Conservation (phyloP, 306 rosid species). For the Vigna trinervia region DNA sequence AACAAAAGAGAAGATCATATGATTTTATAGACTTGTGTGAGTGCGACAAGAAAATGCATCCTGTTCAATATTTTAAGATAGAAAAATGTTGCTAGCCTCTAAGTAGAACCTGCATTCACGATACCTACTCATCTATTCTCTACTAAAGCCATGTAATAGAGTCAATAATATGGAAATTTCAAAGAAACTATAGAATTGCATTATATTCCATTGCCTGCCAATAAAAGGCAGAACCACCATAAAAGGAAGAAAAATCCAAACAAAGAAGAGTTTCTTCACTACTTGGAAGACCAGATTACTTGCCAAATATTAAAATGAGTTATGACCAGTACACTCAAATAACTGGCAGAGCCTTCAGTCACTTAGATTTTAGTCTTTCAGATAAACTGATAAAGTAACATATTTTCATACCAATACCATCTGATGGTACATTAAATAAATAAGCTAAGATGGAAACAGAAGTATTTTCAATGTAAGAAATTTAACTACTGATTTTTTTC, state of each 20-base stretch:
- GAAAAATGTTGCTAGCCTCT: constrained; percentile 2
- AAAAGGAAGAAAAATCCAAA: neutral
- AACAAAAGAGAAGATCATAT: constrained; percentile 22
- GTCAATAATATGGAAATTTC: neutral
- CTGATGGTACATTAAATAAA: neutral
- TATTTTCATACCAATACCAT: constrained; percentile 24
- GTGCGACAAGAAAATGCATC: constrained; percentile 39
- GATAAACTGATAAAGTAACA: neutral
- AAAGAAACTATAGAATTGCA: neutral
- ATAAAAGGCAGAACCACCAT: neutral
- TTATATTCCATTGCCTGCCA: neutral
- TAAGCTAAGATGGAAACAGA: constrained; percentile 33
- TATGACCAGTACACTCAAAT: constrained; percentile 4
- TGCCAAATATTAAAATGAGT: neutral
- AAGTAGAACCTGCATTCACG: constrained; percentile 24
- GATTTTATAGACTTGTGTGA: neutral
- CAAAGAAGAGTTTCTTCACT: constrained; percentile 1
- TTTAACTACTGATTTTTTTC: constrained; percentile 3
- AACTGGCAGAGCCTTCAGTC: constrained; percentile 20
- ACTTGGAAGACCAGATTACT: constrained; percentile 12
- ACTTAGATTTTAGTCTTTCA: constrained; percentile 25
- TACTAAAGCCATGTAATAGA: constrained; percentile 15
- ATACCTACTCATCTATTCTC: neutral
- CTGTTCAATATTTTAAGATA: neutral
- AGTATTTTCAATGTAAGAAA: constrained; percentile 19